A percentile compares a stretch with the other conserved stretches of the same genome.
Evolutionary conservation across 768 basidiomycete genomes (phyloP).

Genomic region (Bullera alba): DNA sequence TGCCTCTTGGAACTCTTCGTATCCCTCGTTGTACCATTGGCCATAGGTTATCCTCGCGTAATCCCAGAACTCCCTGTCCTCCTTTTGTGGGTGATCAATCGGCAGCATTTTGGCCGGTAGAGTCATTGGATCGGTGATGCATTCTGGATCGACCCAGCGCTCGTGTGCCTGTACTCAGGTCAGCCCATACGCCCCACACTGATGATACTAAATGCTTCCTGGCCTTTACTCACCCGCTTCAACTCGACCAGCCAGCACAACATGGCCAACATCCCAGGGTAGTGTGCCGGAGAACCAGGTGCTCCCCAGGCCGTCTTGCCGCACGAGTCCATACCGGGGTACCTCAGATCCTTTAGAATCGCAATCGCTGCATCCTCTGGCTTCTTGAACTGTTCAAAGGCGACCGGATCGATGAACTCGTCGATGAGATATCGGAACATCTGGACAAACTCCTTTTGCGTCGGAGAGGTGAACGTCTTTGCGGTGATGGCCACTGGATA

Average conservation of each 20-base stretch:
- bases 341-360: constrained; percentile 66
- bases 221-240: constrained; percentile 57
- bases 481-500: constrained; percentile 51
- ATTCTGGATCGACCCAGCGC: constrained; percentile 40
- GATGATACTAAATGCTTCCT: background rate
- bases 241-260: constrained; percentile 87
- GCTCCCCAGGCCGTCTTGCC: constrained; percentile 82
- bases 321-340: constrained; percentile 71
- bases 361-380: constrained; percentile 78
- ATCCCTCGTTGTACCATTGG: constrained; percentile 37
- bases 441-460: constrained; percentile 74
- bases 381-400: constrained; percentile 51
- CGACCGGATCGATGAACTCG: constrained; percentile 55
- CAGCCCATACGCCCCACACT: background rate
- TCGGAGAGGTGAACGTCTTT: constrained; percentile 66
- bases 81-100: constrained; percentile 31
- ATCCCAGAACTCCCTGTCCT: constrained; percentile 37
- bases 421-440: constrained; percentile 74
- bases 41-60: constrained; percentile 32
- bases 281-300: constrained; percentile 83
- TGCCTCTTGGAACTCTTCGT: constrained; percentile 63
- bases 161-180: constrained; percentile 27
- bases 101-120: constrained; percentile 28
- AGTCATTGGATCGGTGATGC: constrained; percentile 41
- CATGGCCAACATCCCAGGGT: constrained; percentile 80